Evolutionary conservation across 257 asterid genomes (phyloP).

Genomic region (Euphrasia confusa): DNA sequence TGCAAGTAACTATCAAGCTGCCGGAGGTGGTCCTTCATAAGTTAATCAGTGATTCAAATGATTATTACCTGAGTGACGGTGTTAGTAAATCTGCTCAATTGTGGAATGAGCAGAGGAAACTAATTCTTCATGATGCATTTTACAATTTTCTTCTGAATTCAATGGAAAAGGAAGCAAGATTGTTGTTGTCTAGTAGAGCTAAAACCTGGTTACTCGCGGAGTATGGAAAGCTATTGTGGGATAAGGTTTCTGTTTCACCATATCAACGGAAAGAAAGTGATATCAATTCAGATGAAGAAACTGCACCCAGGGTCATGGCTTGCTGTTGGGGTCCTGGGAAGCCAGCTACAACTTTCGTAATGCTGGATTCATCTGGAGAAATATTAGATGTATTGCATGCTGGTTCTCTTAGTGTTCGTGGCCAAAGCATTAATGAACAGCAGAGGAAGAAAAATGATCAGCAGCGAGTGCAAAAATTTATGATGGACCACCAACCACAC

Average conservation of each 20-base stretch:
- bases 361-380: conserved; percentile 98
- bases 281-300: conserved; percentile 68
- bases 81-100: conserved; percentile 96
- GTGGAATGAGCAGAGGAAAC: conserved; percentile 96
- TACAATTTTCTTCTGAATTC: conserved; percentile 70
- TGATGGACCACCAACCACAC: conserved; percentile 98
- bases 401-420: conserved; percentile 79
- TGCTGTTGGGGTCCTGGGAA: conserved; percentile 99
- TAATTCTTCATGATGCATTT: conserved; percentile 78
- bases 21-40: conserved; percentile 64
- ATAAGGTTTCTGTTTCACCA: conserved; percentile 82
- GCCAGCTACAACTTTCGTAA: conserved; percentile 94
- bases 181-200: conserved; percentile 66
- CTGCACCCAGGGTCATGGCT: conserved; percentile 95
- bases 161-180: conserved; percentile 92
- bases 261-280: conserved; percentile 83
- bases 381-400: conserved; percentile 83
- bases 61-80: conserved; percentile 87
- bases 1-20: conserved; percentile 75
- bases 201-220: conserved; percentile 73
- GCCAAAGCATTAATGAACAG: conserved; percentile 80
- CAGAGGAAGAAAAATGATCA: conserved; percentile 93
- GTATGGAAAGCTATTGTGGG: conserved; percentile 83
- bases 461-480: conserved; percentile 87
- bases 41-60: conserved; percentile 69